Percentiles rank a stretch among this genome's conserved stretches.
These are phyloP conservation scores for Leptomonas seymouri DNA, from an alignment of 208 protist genomes.

Conservation along the genomic window DNA sequence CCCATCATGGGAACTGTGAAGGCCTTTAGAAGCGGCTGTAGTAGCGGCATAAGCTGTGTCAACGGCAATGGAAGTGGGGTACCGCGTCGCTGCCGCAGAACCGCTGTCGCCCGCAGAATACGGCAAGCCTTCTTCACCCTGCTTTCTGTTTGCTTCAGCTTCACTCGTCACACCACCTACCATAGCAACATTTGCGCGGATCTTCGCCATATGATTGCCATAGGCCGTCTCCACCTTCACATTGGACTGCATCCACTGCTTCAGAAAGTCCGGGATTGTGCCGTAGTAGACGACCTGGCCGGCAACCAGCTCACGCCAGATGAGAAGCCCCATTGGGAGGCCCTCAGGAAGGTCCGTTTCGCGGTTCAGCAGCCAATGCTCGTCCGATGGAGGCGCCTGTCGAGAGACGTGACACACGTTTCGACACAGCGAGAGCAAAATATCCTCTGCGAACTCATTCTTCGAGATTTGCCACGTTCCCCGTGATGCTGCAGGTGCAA, in stretches of 20 bases:
- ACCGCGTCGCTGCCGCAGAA: background rate
- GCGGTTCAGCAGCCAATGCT: constrained; percentile 54
- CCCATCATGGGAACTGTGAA: constrained; percentile 18
- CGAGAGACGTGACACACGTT: constrained; percentile 46
- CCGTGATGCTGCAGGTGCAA: background rate
- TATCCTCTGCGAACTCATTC: constrained; percentile 57
- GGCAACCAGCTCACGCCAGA: constrained; percentile 41
- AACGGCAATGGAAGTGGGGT: constrained; percentile 11
- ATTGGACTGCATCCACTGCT: constrained; percentile 46
- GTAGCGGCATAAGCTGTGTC: background rate
- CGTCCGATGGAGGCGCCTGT: constrained; percentile 37
- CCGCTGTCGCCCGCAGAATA: background rate
- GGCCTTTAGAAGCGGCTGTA: constrained; percentile 13
- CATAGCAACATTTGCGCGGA: background rate
- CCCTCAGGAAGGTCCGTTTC: constrained; percentile 36
- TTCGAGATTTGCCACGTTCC: constrained; percentile 13
- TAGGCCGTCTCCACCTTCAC: constrained; percentile 27
- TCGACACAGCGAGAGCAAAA: constrained; percentile 60
- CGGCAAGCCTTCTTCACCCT: background rate
- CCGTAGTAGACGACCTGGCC: constrained; percentile 49
- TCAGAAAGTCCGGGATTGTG: constrained; percentile 51
- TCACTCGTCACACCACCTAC: background rate
- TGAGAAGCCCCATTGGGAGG: constrained; percentile 30
- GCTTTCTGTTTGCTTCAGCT: background rate
- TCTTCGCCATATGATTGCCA: constrained; percentile 17